Conservation (phyloP, 768 basidiomycete species). For the Leucosporidium creatinivorum region DNA sequence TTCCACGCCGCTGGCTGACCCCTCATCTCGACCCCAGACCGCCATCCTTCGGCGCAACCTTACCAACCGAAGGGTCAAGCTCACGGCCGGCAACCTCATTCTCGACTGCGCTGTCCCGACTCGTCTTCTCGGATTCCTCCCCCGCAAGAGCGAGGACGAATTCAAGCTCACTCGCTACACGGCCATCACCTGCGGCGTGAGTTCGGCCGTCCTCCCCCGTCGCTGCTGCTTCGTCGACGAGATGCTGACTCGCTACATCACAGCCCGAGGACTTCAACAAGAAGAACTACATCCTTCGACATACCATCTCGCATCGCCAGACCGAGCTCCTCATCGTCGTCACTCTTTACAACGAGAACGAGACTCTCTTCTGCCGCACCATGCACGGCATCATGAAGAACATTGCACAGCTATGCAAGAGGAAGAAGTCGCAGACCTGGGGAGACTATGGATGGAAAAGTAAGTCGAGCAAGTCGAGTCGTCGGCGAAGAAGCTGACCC, state of each 20-base stretch:
- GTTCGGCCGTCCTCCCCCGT: neutral
- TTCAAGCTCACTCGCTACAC: constrained; percentile 65
- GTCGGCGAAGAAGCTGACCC: too few relatives aligned
- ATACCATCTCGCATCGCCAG: constrained; percentile 66
- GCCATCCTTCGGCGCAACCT: constrained; percentile 24
- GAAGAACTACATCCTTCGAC: constrained; percentile 59
- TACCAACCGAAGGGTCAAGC: constrained; percentile 50
- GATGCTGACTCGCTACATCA: too few relatives aligned
- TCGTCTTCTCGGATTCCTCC: constrained; percentile 66
- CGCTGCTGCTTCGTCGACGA: too few relatives aligned
- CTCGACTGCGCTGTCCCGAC: constrained; percentile 76
- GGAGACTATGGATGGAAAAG: constrained; percentile 44
- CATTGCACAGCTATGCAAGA: constrained; percentile 43
- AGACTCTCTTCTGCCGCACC: constrained; percentile 36
- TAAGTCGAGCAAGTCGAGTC: constrained; percentile 26
- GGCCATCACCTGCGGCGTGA: constrained; percentile 75
- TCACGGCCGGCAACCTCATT: constrained; percentile 83
- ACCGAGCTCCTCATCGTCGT: constrained; percentile 91
- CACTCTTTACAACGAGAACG: constrained; percentile 90
- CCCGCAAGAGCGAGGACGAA: constrained; percentile 57
- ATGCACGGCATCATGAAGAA: constrained; percentile 41
- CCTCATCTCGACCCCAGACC: constrained; percentile 6
- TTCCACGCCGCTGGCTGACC: neutral
- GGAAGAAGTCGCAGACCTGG: constrained; percentile 43
- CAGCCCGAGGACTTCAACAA: constrained; percentile 77